phyloP scores from a whole-genome alignment of 2,329 filamentous ascomycete genomes.

The Plectosphaerella plurivora region DNA sequence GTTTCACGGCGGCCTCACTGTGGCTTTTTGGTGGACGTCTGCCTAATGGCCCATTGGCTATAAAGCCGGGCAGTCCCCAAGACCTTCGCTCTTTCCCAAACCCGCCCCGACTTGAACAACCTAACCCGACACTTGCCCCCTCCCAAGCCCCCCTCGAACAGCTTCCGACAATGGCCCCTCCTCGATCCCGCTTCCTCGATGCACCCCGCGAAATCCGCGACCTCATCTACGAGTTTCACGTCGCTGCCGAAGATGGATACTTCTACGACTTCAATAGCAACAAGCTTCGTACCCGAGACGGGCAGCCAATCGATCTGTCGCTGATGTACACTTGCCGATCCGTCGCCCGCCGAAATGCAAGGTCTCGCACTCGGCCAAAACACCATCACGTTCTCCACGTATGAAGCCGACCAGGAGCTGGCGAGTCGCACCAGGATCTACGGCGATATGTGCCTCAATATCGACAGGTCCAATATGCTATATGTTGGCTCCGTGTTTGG shows the following conservation, averaged over 20 bases:
- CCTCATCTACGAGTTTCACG: constrained; percentile 1
- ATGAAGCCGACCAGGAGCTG: not conserved
- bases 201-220: not conserved
- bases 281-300: not conserved
- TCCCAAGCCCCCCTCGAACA: not conserved
- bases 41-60: too few species aligned
- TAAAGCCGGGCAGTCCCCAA: too few species aligned
- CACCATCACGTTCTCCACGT: constrained; percentile 2
- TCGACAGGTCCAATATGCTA: not conserved
- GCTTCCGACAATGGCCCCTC: not conserved
- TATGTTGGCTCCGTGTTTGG: not conserved
- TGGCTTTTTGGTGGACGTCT: too few species aligned
- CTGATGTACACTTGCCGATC: constrained; percentile 3
- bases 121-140: too few species aligned
- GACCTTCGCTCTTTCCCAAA: too few species aligned
- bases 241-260: not conserved
- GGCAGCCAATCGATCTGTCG: not conserved
- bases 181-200: not conserved
- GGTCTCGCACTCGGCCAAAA: constrained; percentile 1
- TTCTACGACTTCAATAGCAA: not conserved
- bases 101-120: too few species aligned
- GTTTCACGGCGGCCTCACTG: too few species aligned
- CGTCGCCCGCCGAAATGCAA: not conserved
- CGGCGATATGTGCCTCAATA: too few species aligned
- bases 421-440: not conserved